Percentiles rank a stretch among this genome's conserved stretches.
Evolutionary conservation across 2,329 filamentous ascomycete species (phyloP).

Genomic region (Leptographium galeiforme): DNA sequence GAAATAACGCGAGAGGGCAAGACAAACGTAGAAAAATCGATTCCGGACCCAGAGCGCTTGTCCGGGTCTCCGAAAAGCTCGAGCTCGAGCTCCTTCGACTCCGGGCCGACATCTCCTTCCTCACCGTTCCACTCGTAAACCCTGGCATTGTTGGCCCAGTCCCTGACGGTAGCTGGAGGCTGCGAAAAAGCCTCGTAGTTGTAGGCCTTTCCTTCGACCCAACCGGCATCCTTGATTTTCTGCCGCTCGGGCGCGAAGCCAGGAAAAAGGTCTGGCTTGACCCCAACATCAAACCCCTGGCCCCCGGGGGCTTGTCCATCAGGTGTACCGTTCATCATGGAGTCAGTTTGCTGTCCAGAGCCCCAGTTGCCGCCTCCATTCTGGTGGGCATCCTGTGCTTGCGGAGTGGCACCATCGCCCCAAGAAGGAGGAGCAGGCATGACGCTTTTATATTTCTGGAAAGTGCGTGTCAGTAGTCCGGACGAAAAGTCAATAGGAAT

Average conservation of each 20-base stretch:
- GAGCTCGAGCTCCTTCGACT: slow-evolving; percentile 54
- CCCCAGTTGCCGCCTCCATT: not conserved
- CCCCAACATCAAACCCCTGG: not conserved
- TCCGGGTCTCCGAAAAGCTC: slow-evolving; percentile 55
- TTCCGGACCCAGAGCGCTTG: slow-evolving; percentile 35
- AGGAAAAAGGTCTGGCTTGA: slow-evolving; percentile 9
- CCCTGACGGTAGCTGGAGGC: slow-evolving; percentile 8
- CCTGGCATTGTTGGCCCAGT: slow-evolving; percentile 41
- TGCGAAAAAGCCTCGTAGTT: slow-evolving; percentile 29
- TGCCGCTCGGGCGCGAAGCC: slow-evolving; percentile 12
- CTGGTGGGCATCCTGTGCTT: not conserved
- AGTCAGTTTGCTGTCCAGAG: not conserved
- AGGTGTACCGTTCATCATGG: not conserved
- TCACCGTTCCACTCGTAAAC: slow-evolving; percentile 80
- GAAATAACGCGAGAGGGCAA: slow-evolving; percentile 2
- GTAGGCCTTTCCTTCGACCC: slow-evolving; percentile 31
- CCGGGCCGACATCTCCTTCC: slow-evolving; percentile 71
- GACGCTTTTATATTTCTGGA: not conserved
- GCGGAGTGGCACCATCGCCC: not conserved
- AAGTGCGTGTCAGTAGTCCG: not conserved
- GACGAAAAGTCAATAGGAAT: not conserved
- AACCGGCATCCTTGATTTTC: slow-evolving; percentile 21
- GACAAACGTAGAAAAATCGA: slow-evolving; percentile 40
- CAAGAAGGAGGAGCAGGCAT: slow-evolving; percentile 1
- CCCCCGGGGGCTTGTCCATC: not conserved